These are phyloP conservation scores for Trypanosoma lewisi DNA, from an alignment of 208 protist genomes.

Conservation along the genomic window DNA sequence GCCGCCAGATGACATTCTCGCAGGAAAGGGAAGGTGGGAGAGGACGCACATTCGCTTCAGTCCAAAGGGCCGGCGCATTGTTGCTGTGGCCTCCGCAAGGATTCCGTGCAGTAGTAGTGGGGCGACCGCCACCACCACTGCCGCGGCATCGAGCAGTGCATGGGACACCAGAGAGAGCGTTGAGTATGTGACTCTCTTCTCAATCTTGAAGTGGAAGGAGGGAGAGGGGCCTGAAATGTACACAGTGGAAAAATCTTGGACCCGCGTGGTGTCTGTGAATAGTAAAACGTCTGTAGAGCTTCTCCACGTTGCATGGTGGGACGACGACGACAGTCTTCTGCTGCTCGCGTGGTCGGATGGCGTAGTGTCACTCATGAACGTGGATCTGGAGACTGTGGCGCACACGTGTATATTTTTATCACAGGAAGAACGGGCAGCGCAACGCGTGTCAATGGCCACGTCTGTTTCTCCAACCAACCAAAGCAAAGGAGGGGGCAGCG, in stretches of 20 bases:
- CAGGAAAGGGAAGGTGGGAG: constrained; percentile 14
- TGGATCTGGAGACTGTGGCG: constrained; percentile 1
- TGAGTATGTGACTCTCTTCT: constrained; percentile 10
- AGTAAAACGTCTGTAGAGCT: constrained; percentile 20
- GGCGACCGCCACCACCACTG: not conserved
- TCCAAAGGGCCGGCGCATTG: constrained; percentile 10
- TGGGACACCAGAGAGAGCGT: not conserved
- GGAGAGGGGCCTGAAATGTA: constrained; percentile 6
- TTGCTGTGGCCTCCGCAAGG: constrained; percentile 4
- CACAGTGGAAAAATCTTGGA: constrained; percentile 17
- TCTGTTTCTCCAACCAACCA: not conserved
- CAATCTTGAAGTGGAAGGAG: constrained; percentile 25
- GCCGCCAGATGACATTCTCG: constrained; percentile 2
- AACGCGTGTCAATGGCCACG: constrained; percentile 6
- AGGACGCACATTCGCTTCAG: constrained; percentile 14
- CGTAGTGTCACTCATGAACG: constrained; percentile 19
- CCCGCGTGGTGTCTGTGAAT: constrained; percentile 11
- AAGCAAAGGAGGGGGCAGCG: constrained; percentile 1
- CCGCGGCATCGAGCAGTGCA: not conserved
- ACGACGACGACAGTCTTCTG: constrained; percentile 24
- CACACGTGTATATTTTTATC: constrained; percentile 11
- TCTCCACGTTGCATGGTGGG: constrained; percentile 46
- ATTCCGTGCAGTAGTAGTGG: not conserved
- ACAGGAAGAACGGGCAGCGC: not conserved
- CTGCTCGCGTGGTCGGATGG: constrained; percentile 64